Evolutionary conservation across 2,329 filamentous ascomycete genomes (phyloP), one percentile per base, ranked within the genome.

Genomic region (Alternaria dauci): DNA sequence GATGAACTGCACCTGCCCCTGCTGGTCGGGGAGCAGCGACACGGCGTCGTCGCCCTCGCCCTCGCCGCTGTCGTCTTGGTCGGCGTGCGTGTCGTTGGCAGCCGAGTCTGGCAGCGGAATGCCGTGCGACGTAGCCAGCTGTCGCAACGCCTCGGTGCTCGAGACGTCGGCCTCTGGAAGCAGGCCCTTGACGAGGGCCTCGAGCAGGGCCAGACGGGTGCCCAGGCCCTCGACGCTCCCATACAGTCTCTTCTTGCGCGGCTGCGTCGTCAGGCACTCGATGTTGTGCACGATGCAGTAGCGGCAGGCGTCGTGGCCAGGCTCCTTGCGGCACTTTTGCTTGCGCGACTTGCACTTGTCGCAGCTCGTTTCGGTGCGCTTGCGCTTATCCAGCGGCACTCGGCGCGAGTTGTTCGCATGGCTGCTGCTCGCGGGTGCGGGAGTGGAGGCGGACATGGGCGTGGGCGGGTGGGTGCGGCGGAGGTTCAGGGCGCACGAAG

Each of bases 261-360:
- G 78, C 67, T 82, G 76, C 16, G 81, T 82, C 18, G 79, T 81
- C 43, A 76, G 72, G 68, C 81, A 83, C 55, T 76, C 73, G 66
- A 81, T 79, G 46, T 76, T 71, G 69, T 80, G 78, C 14, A 75
- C 64, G 41, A 76, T 57, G 69, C 81, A 83, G 71, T 83, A 81
- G 39, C 76, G 76, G 61, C 81, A 83, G 25, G 77, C 65, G 4
- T 76, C 73, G 44, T 80, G 74, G 25, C 76, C 78, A 5, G 76
- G 69, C 56, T 77, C 72, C 30, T 77, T 77, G 57, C 78, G 71
- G 70, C 81, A 83, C 68, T 82, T 82, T 59, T 82, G 81, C 68
- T 82, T 82, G 46, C 81, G 73, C 58, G 76, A 78, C 72, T 82
- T 82, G 76, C 81, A 82, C 59, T 81, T 80, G 71, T 83, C 81